Base-by-base conservation (phyloP, 1,139 yeast genomes). In the Pichia sp. region DNA sequence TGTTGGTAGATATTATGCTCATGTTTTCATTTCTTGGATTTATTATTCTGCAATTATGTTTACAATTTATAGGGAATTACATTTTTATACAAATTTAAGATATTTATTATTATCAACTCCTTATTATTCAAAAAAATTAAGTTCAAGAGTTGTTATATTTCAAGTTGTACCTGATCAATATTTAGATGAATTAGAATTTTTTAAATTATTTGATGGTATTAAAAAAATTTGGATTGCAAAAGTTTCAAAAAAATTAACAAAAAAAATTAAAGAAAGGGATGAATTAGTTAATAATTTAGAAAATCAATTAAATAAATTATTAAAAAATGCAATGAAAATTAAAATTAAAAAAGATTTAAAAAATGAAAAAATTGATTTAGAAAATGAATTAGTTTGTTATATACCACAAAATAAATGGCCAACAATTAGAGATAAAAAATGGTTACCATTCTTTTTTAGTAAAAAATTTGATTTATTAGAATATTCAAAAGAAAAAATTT, bases 81-180 rank as follows among this genome's bases (percentile, higher is more conserved):
- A 77, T 40, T 82, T 80, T 64, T 85, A 81, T 61, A 72, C 78
- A 46, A 75, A 86, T 11, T 73, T 83, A 58, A 78, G 87, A 69
- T 85, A 81, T 56, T 81, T 81, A 26, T 63, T 79, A 34, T 83
- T 82, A 65, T 75, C 90, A 11, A 79, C 88, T 9, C 90, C 92
- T 11, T 69, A 79, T 53, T 83, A 83, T 59, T 85, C 84, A 55
- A 81, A 83, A 3, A 67, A 80, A 55, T 66, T 83, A 45, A 76
- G 85, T 10, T 78, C 88, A 3, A 75, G 89, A 65, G 81, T 86
- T 5, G 74, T 85, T 47, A 70, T 85, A 44, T 73, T 85, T 57
- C 80, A 85, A 37, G 86, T 84, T 53, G 70, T 82, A 42, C 76
- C 84, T 7, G 72, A 70, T 26, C 67, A 69, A 39, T 71, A 73